These are phyloP conservation scores for Acanthochlamys bracteata DNA, from an alignment of 106 monocot species.

Conservation along the genomic window DNA sequence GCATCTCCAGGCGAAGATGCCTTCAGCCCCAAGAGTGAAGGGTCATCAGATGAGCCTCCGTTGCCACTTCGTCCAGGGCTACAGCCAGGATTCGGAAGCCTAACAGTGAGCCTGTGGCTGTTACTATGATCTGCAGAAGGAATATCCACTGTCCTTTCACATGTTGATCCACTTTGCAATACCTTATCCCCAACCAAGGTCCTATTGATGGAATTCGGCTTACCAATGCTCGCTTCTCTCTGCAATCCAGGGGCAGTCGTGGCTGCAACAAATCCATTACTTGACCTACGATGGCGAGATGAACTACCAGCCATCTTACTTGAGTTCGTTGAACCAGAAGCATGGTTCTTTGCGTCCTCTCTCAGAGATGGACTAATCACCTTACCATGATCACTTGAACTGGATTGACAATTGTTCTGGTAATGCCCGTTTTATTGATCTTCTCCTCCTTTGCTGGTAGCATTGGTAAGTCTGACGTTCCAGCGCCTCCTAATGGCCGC, in stretches of 20 bases:
- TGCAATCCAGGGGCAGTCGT: constrained; percentile 15
- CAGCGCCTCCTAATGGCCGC: constrained; percentile 15
- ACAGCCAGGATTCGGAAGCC: constrained; percentile 47
- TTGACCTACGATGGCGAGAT: constrained; percentile 49
- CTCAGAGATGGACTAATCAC: constrained; percentile 28
- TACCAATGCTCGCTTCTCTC: constrained; percentile 23
- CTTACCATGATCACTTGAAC: constrained; percentile 48
- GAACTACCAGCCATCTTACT: constrained; percentile 30
- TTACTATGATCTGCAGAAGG: constrained; percentile 35
- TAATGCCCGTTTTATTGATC: constrained; percentile 57
- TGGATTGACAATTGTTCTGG: constrained; percentile 54
- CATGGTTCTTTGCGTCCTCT: constrained; percentile 56
- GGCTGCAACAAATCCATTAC: constrained; percentile 22
- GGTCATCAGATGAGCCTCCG: constrained; percentile 43
- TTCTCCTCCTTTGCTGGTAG: constrained; percentile 48
- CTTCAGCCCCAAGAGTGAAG: constrained; percentile 25
- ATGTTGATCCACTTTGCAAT: constrained; percentile 18
- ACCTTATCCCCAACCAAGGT: constrained; percentile 23
- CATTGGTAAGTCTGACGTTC: constrained; percentile 12
- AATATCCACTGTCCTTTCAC: constrained; percentile 25
- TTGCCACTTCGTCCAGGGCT: constrained; percentile 35
- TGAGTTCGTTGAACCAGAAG: constrained; percentile 32
- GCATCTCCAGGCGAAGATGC: constrained; percentile 33
- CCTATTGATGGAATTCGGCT: constrained; percentile 26
- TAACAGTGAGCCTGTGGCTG: constrained; percentile 45